Conservation (phyloP, 176 grass and related monocot species). For the Bonia amplexicaulis region DNA sequence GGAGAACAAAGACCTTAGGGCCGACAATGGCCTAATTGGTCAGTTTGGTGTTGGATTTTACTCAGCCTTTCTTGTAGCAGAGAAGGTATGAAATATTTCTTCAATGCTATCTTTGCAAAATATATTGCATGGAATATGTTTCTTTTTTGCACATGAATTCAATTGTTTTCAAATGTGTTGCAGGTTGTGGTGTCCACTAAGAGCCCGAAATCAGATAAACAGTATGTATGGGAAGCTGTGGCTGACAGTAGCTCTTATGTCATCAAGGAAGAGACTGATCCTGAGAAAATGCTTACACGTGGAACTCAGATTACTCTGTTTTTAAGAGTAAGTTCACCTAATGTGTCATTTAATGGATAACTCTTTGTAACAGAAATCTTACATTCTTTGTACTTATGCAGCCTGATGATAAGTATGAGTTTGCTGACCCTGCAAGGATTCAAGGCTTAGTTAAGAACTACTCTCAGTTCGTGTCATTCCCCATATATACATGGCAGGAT, state of each 20-base stretch:
- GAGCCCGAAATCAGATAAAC: slow-evolving; percentile 81
- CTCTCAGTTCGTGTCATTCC: slow-evolving; percentile 87
- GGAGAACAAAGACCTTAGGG: slow-evolving; percentile 80
- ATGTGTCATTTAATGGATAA: background rate
- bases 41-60: slow-evolving; percentile 95
- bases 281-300: slow-evolving; percentile 62
- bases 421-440: slow-evolving; percentile 63
- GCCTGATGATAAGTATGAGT: slow-evolving; percentile 80
- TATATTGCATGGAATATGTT: background rate
- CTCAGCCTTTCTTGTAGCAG: slow-evolving; percentile 81
- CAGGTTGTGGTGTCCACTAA: slow-evolving; percentile 84
- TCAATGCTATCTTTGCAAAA: background rate
- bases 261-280: slow-evolving; percentile 77
- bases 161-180: background rate
- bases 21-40: slow-evolving; percentile 78
- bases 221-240: slow-evolving; percentile 80
- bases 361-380: background rate
- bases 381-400: slow-evolving; percentile 31
- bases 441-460: slow-evolving; percentile 82
- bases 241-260: slow-evolving; percentile 85
- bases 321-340: slow-evolving; percentile 43
- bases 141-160: background rate
- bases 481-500: slow-evolving; percentile 86
- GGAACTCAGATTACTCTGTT: slow-evolving; percentile 83
- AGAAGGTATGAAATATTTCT: slow-evolving; percentile 40